Base-by-base conservation (phyloP, 805 yeast species). In the Brettanomyces nanus region DNA sequence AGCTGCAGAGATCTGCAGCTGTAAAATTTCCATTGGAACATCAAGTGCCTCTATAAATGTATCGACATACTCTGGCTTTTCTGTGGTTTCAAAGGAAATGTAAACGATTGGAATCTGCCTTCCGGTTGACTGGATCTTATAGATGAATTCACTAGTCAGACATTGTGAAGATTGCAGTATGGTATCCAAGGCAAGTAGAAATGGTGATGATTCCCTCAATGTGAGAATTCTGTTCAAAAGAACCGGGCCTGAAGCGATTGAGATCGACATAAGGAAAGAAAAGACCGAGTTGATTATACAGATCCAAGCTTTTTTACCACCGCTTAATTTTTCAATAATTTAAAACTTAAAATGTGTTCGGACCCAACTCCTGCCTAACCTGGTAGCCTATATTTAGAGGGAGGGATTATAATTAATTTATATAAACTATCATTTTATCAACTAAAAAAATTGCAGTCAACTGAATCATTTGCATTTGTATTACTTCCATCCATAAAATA, bases 131-230 rank as follows among this genome's bases (percentile, higher is more conserved):
- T 35, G 28, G 51, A 48, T 46, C 36, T 69, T 65, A 45, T 66
- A 56, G 2, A 69, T 57, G 34, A 87, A 66, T 52, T 86, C 96
- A 20, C 61, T 52, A 1, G 84, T 51, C 10, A 89, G 56, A 33
- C 63, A 49, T 22, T 61, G 47, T 0, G 86, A 75, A 0, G 92
- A 74, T 55, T 89, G 96, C 0, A 71, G 63, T 7, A 86, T 58
- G 1, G 83, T 69, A 54, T 92, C 97, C 6, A 73, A 52, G 4
- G 82, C 64, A 4, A 90, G 65, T 3, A 85, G 56, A 38, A 90
- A 73, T 0, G 95, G 94, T 0, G 90, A 72, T 18, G 59, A 58
- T 50, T 92, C 97, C 45, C 79, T 83, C 36, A 85, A 61, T 3
- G 77, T 59, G 3, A 92, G 57, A 5, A 85, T 63, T 41, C 97